phyloP scores from a whole-genome alignment of 164 flowering plant genomes.

The Vitis rotundifolia region DNA sequence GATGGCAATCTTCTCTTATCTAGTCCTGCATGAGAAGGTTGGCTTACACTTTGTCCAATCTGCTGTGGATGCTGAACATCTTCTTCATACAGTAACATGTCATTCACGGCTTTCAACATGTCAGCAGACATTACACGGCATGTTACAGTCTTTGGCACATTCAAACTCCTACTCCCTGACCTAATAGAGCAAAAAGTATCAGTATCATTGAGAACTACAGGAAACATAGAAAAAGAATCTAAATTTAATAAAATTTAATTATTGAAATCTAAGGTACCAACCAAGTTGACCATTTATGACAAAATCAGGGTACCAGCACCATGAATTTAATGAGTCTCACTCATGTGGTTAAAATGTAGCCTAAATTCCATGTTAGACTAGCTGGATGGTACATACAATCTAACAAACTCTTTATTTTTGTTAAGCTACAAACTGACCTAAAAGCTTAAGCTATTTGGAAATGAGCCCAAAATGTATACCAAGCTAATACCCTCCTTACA shows the following conservation, averaged over 20 bases:
- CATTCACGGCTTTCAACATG: conserved; percentile 49
- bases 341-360: background rate
- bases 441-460: no score
- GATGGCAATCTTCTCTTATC: conserved; percentile 13
- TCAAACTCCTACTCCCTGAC: conserved; percentile 34
- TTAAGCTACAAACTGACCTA: no score
- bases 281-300: background rate
- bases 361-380: no score
- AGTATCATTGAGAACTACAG: no score
- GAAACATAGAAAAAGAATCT: no score
- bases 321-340: background rate
- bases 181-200: conserved; percentile 22
- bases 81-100: conserved; percentile 16
- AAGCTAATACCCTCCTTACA: no score
- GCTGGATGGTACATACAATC: no score
- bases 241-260: background rate
- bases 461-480: no score
- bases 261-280: background rate
- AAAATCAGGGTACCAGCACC: background rate
- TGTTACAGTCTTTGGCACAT: conserved; percentile 64
- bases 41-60: background rate
- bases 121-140: conserved; percentile 63
- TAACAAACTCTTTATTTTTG: no score
- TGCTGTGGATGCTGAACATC: conserved; percentile 21
- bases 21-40: conserved; percentile 4